Percentiles rank a stretch among this genome's conserved stretches.
These are phyloP conservation scores for Viola odorata DNA, from an alignment of 345 rosid species.

Conservation along the genomic window DNA sequence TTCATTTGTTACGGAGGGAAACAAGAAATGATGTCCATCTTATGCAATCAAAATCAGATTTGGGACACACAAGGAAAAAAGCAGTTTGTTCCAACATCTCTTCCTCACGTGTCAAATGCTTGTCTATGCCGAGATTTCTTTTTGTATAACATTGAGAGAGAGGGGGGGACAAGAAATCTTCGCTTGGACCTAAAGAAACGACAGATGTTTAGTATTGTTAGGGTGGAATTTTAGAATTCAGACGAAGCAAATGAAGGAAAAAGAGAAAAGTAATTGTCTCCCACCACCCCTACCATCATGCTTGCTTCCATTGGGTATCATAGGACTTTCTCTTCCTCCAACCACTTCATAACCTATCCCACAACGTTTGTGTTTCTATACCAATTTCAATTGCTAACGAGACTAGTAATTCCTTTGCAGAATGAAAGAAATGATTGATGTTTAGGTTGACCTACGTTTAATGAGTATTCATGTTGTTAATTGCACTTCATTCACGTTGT, in stretches of 20 bases:
- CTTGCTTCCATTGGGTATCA: slow-evolving; percentile 26
- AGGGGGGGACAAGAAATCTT: slow-evolving; percentile 39
- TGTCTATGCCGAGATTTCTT: neutral
- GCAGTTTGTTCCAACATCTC: neutral
- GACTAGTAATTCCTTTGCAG: neutral
- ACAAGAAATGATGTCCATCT: slow-evolving; percentile 2
- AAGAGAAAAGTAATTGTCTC: slow-evolving; percentile 38
- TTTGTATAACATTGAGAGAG: slow-evolving; percentile 5
- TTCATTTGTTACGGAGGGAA: neutral
- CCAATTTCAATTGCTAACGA: neutral
- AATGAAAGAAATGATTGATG: too few relatives aligned
- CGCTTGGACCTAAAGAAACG: slow-evolving; percentile 45
- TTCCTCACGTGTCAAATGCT: slow-evolving; percentile 27
- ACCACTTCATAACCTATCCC: slow-evolving; percentile 26
- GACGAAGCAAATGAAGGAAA: slow-evolving; percentile 3
- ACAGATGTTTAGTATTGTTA: neutral
- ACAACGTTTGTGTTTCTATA: neutral
- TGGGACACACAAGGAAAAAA: slow-evolving; percentile 48
- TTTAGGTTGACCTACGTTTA: too few relatives aligned
- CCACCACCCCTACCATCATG: slow-evolving; percentile 46
- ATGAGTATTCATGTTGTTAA: too few relatives aligned
- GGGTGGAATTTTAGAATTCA: neutral
- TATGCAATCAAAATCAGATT: slow-evolving; percentile 36
- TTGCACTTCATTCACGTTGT: too few relatives aligned
- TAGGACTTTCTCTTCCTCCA: slow-evolving; percentile 33